Percentiles rank a stretch among this genome's conserved stretches.
phyloP scores from a whole-genome alignment of 1,284 basidiomycete species.

The Bjerkandera adusta region DNA sequence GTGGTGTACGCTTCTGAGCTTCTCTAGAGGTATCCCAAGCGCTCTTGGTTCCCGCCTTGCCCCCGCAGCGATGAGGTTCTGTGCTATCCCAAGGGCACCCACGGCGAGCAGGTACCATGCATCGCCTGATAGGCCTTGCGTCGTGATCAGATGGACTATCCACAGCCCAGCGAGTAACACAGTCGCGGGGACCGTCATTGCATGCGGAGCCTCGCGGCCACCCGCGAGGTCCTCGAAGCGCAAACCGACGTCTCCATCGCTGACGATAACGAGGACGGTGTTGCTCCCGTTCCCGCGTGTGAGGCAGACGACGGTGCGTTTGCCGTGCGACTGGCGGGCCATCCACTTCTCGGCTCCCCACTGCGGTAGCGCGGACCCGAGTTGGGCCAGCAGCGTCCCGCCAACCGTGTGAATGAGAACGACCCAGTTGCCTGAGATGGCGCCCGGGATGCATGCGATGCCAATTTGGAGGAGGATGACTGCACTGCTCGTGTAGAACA shows the following conservation, averaged over 20 bases:
- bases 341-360: neutral
- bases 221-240: neutral
- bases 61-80: conserved; percentile 23
- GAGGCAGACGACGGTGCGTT: neutral
- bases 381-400: conserved; percentile 2
- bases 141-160: conserved; percentile 23
- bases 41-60: conserved; percentile 17
- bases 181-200: conserved; percentile 14
- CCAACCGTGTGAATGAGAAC: conserved; percentile 19
- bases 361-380: neutral
- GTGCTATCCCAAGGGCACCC: conserved; percentile 24
- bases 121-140: conserved; percentile 18
- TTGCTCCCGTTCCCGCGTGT: neutral
- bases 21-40: conserved; percentile 15
- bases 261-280: neutral
- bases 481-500: conserved; percentile 21
- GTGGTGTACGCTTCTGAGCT: neutral
- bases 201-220: conserved; percentile 15
- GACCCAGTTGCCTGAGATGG: conserved; percentile 20
- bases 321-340: neutral
- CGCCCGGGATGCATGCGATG: conserved; percentile 24
- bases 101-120: conserved; percentile 24
- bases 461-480: conserved; percentile 23
- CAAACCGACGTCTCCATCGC: neutral
- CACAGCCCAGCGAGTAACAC: conserved; percentile 18